Base-by-base conservation (phyloP, 2,329 filamentous ascomycete genomes). In the Phyllosticta capitalensis region DNA sequence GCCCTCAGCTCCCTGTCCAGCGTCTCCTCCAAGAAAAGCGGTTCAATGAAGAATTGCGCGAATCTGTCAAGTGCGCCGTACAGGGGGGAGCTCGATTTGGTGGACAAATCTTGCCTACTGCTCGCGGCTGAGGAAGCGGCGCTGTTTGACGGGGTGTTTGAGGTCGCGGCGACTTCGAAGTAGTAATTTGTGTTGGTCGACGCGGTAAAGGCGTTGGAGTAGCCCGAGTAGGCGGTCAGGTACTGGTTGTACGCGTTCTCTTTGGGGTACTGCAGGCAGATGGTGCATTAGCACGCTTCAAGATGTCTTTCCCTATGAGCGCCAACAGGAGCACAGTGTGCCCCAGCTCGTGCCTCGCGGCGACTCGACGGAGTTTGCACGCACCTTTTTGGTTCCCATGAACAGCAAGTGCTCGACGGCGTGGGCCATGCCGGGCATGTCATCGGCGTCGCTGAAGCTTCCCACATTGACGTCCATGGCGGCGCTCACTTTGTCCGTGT, bases 221-320 rank as follows among this genome's bases (percentile, higher is more conserved):
- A 85, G 59, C 94, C 94, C 9, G 91, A 95, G 72, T 96, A 88
- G 61, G 89, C 82, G 56, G 91, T 89, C 58, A 99, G 83, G 72
- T 95, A 99, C 71, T 92, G 87, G 68, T 90, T 90, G 78, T 99
- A 99, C 64, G 89, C 92, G 73, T 99, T 97, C 75, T 96, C 92
- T 71, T 87, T 83, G 0, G 94, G 94, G 69, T 94, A 99, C 83
- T 88, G 68, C 62, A 52, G 9, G 52, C 24, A 45, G 17, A 52
- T 14, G 30, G 17, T 21, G 26, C 20, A 20, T 59, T 59, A 59
- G 58, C 58, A 55, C 26, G 24, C 22, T 51, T 54, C 52, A 21
- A 49, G 20, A 24, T 54, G 52, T 55, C 52, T 51, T 20, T 45
- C 38, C 38, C 38, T 45, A 45, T 14, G 38, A 45, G 38, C 38